Base-by-base conservation (phyloP, 164 flowering plant species). In the Chimonanthus praecox region DNA sequence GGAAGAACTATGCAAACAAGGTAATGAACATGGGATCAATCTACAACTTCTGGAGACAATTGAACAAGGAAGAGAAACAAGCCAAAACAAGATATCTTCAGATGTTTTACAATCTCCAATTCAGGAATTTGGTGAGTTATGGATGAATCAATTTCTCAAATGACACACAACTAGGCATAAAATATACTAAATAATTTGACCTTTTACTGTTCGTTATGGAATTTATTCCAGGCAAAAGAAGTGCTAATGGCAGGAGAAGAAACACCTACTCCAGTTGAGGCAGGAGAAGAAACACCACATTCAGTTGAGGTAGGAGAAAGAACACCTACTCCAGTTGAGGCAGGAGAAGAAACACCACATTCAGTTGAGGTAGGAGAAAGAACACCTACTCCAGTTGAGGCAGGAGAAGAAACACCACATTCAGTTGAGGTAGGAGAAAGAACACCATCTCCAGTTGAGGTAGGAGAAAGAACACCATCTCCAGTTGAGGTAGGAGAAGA, bases 1-100 rank as follows among this genome's bases (percentile, higher is more conserved):
- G 99, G 99, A 91, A 94, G 80, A 94, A 94, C n/a, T 94, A 96
- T 75, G 99, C 98, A 46, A 87, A 85, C 73, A 94, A 86, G 76
- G 84, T 90, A 58, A 60, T 96, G 85, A 90, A 88, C 81, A 96
- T 96, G 98, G 97, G 97, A 77, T 83, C 91, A 16, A 82, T 82
- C 16, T 94, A 96, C 75, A 80, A 85, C 66, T 89, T 96, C 76
- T 94, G 97, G 98, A 92, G 86, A 83, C 85, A 82, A 76, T 47
- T 92, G 81, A 83, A 87, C 78, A 89, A 82, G 75, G 95, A 87
- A 16, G 87, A 85, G 77, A 96, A 88, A 78, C 79, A 75, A 15
- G 97, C 97, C 9, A 91, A 92, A 80, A 84, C 84, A 78, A 83
- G 92, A 87, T 96, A 96, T 80, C 76, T 91, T 60, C 88, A 94